Evolutionary conservation across 1,284 basidiomycete species (phyloP).

Genomic region (Rhodofomes roseus): DNA sequence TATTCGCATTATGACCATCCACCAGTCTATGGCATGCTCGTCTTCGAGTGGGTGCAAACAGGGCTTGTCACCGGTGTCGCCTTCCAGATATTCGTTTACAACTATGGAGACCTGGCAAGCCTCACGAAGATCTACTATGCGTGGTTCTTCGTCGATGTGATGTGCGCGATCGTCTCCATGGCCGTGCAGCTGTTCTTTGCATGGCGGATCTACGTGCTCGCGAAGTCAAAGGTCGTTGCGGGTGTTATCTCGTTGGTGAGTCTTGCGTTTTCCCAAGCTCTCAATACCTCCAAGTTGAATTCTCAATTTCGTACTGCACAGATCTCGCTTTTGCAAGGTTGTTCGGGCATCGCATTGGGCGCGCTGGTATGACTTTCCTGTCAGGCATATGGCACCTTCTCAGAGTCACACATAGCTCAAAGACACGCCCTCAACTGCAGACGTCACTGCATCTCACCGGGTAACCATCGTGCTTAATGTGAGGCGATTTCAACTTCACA

Average conservation of each 20-base stretch:
- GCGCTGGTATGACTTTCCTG: neutral
- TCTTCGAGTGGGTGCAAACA: slow-evolving; percentile 14
- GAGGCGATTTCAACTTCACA: neutral
- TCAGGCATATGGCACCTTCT: neutral
- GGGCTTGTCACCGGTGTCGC: slow-evolving; percentile 11
- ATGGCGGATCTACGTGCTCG: neutral
- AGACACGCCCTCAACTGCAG: neutral
- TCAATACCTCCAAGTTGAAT: neutral
- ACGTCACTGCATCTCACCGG: neutral
- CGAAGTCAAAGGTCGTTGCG: neutral
- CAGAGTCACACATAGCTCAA: neutral
- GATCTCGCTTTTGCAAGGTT: neutral
- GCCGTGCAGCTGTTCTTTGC: neutral
- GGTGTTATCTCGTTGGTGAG: neutral
- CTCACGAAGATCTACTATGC: neutral
- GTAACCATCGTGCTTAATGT: neutral
- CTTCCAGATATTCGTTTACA: slow-evolving; percentile 14
- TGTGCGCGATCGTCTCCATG: neutral
- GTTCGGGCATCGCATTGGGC: neutral
- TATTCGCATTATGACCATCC: neutral
- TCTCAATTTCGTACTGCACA: neutral
- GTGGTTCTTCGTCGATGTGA: neutral
- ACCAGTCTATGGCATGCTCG: slow-evolving; percentile 14
- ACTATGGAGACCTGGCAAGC: slow-evolving; percentile 8
- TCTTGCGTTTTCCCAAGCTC: neutral